A percentile compares a stretch with the other conserved stretches of the same genome.
phyloP scores from a whole-genome alignment of 2,329 filamentous ascomycete species.

The Rhinocladiella similis region DNA sequence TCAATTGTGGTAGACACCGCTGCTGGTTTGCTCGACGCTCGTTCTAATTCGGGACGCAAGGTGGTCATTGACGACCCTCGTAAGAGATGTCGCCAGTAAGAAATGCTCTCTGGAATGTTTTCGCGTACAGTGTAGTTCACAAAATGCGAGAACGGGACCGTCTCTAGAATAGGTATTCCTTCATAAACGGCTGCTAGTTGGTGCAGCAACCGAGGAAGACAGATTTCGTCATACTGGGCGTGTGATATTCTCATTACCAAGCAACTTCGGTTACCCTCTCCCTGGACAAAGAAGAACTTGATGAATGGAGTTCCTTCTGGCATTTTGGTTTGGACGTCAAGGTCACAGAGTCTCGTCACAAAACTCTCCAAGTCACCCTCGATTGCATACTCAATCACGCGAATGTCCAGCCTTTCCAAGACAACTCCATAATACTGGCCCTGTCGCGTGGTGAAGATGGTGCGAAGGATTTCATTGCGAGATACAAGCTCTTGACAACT shows the following conservation, averaged over 20 bases:
- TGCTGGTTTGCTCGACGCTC: background rate
- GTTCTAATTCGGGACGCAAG: constrained; percentile 1
- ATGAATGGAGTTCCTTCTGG: constrained; percentile 61
- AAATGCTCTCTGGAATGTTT: constrained; percentile 43
- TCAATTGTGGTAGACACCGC: constrained; percentile 33
- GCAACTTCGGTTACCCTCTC: no score
- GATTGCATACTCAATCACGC: constrained; percentile 56
- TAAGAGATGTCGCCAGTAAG: constrained; percentile 63
- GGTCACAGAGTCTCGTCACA: constrained; percentile 52
- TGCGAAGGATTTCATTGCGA: constrained; percentile 64
- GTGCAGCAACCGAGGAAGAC: constrained; percentile 60
- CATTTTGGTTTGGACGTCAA: constrained; percentile 58
- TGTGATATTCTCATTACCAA: constrained; percentile 58
- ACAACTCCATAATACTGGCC: constrained; percentile 58
- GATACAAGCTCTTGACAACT: constrained; percentile 34
- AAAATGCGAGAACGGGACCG: constrained; percentile 49
- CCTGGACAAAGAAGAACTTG: constrained; percentile 53
- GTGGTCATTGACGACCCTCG: constrained; percentile 52
- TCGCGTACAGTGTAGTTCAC: constrained; percentile 43
- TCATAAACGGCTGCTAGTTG: constrained; percentile 60
- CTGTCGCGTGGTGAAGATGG: constrained; percentile 59
- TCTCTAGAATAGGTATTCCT: constrained; percentile 37
- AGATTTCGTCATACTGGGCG: constrained; percentile 70
- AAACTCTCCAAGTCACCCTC: constrained; percentile 55
- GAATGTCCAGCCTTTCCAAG: constrained; percentile 53